Evolutionary conservation across 2,329 filamentous ascomycete species (phyloP), one percentile per base, ranked within the genome.

Genomic region (Claviceps quebecensis): DNA sequence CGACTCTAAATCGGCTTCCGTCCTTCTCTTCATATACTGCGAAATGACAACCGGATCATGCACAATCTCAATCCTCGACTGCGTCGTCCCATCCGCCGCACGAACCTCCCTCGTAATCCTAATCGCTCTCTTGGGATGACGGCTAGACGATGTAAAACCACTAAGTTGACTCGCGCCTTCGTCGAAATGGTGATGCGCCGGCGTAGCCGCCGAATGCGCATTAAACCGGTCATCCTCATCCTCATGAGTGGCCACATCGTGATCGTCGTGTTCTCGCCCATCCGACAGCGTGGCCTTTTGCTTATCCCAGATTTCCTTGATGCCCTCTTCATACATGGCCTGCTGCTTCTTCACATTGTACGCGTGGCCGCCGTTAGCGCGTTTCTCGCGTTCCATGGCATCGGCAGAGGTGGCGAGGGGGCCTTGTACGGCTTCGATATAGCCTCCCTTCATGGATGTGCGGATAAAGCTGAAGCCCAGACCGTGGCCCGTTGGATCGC

Each of bases 271-370:
- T 54, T 88, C 83, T 46, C 83, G 77, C 1, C 72, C 72, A 52
- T 93, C 86, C 6, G 83, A 83, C 6, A 97, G 73, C 49, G 84
- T 91, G 14, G 78, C 70, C 65, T 85, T 87, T 65, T 97, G 91
- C 57, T 85, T 83, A 54, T 88, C 83, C 93, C 93, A 98, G 55
- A 97, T 96, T 54, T 87, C 82, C 52, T 83, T 80, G 58, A 98
- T 96, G 22, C 88, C 88, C 50, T 90, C 84, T 58, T 94, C 88
- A 65, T 98, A 98, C 60, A 88, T 86, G 55, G 81, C 83, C 62
- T 97, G 88, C 65, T 98, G 93, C 58, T 87, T 84, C 63, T 91
- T 93, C 54, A 98, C 93, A 57, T 98, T 98, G 72, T 98, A 98
- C 59, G 87, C 90, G 68, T 98, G 93, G 0, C 93, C 93, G 51